These are phyloP conservation scores for Fraxinus baroniana DNA, from an alignment of 305 asterid genomes.

Conservation along the genomic window DNA sequence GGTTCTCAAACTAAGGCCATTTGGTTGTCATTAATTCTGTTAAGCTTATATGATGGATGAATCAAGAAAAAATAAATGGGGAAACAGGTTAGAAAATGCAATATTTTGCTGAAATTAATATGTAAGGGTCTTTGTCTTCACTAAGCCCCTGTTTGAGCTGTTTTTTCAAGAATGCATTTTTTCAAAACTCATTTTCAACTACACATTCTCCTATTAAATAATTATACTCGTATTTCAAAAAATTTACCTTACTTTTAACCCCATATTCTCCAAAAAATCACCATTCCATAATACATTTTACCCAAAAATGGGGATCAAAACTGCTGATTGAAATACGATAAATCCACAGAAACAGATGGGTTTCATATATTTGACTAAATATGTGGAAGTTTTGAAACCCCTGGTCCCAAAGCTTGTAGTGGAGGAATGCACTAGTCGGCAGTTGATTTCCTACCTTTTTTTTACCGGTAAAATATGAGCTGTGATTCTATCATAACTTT, in stretches of 20 bases:
- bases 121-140: not conserved
- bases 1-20: not conserved
- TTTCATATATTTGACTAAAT: not conserved
- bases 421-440: not conserved
- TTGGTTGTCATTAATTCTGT: not conserved
- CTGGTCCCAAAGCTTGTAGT: not conserved
- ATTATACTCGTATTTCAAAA: not conserved
- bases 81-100: not conserved
- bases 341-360: not conserved
- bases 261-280: not conserved
- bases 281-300: not conserved
- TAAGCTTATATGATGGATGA: not conserved
- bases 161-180: not conserved
- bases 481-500: not conserved
- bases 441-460: not conserved
- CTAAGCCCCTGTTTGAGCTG: not conserved
- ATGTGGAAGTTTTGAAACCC: not conserved
- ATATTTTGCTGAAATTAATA: not conserved
- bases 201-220: not conserved
- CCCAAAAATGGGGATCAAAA: not conserved
- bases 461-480: not conserved
- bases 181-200: not conserved
- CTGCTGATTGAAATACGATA: not conserved
- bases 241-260: not conserved
- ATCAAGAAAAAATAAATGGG: not conserved